These are phyloP conservation scores for Trichosporon faecale DNA, from an alignment of 1,284 basidiomycete species.

Conservation along the genomic window DNA sequence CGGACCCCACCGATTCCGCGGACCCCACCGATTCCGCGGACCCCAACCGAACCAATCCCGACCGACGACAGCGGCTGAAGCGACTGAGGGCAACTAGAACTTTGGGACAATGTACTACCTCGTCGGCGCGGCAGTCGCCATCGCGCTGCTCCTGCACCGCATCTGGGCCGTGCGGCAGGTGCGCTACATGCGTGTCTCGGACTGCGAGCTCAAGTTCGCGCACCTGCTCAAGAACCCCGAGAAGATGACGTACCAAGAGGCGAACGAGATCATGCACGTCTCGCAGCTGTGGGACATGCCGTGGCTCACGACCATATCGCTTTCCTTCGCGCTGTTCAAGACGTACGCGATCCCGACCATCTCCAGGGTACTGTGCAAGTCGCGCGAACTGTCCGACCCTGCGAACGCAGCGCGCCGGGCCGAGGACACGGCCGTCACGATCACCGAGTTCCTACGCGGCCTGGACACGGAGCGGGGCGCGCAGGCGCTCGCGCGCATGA, in stretches of 20 bases:
- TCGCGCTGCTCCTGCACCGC: constrained; percentile 2
- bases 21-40: no score
- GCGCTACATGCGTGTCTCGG: constrained; percentile 14
- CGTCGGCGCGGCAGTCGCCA: background rate
- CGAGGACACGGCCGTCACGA: constrained; percentile 17
- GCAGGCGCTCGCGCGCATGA: constrained; percentile 16
- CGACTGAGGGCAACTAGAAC: no score
- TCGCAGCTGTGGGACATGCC: constrained; percentile 18
- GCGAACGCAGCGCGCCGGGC: constrained; percentile 15
- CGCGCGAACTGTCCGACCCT: background rate
- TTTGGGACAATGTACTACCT: background rate
- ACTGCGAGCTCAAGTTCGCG: constrained; percentile 5
- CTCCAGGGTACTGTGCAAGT: constrained; percentile 16
- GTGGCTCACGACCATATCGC: constrained; percentile 6
- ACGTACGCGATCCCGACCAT: constrained; percentile 19
- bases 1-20: no score
- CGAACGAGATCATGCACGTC: constrained; percentile 18
- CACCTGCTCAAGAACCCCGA: constrained; percentile 14
- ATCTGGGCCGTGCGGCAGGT: constrained; percentile 15
- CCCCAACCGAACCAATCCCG: background rate
- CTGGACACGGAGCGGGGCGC: constrained; percentile 14
- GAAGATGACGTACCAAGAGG: constrained; percentile 24
- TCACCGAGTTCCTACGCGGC: constrained; percentile 17
- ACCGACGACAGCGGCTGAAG: no score
- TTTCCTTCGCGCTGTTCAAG: constrained; percentile 20